A percentile compares a stretch with the other conserved stretches of the same genome.
phyloP scores from a whole-genome alignment of 2,329 filamentous ascomycete species.

The Moelleriella libera region DNA sequence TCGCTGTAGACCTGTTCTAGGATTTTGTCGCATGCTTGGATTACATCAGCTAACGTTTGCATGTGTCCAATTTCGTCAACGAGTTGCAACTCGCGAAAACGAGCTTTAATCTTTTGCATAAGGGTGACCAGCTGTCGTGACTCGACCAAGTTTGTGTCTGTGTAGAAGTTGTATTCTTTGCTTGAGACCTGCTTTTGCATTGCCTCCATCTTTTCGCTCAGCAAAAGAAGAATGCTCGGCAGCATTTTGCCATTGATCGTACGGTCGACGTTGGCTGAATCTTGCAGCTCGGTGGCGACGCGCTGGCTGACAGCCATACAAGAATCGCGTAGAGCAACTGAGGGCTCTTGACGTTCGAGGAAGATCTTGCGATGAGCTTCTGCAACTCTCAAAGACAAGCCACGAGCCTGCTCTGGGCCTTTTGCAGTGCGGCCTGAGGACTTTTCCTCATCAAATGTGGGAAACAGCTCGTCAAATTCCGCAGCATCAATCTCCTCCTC shows the following conservation, averaged over 20 bases:
- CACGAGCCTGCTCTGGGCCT: slow-evolving; percentile 28
- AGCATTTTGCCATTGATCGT: slow-evolving; percentile 41
- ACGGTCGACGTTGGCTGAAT: slow-evolving; percentile 15
- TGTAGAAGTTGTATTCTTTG: slow-evolving; percentile 73
- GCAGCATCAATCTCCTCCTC: slow-evolving; percentile 60
- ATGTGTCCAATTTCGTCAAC: slow-evolving; percentile 55
- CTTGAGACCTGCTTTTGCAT: slow-evolving; percentile 22
- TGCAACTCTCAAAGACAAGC: slow-evolving; percentile 46
- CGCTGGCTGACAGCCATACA: slow-evolving; percentile 27
- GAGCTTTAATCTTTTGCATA: slow-evolving; percentile 51
- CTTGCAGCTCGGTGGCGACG: slow-evolving; percentile 15
- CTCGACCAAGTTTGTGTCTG: slow-evolving; percentile 63
- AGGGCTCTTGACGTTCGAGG: slow-evolving; percentile 23
- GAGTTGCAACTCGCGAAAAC: slow-evolving; percentile 58
- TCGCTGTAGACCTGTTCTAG: slow-evolving; percentile 65
- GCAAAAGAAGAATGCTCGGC: slow-evolving; percentile 47
- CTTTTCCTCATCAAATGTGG: slow-evolving; percentile 46
- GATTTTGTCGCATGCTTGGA: slow-evolving; percentile 60
- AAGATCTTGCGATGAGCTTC: slow-evolving; percentile 44
- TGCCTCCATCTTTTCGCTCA: slow-evolving; percentile 44
- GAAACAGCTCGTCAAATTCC: slow-evolving; percentile 72
- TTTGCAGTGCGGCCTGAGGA: slow-evolving; percentile 17
- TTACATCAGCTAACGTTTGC: slow-evolving; percentile 66
- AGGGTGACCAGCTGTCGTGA: slow-evolving; percentile 59
- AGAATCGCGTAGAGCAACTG: slow-evolving; percentile 27